Conservation (phyloP, 1,139 yeast species). For the Nakaseomyces glabratus region DNA sequence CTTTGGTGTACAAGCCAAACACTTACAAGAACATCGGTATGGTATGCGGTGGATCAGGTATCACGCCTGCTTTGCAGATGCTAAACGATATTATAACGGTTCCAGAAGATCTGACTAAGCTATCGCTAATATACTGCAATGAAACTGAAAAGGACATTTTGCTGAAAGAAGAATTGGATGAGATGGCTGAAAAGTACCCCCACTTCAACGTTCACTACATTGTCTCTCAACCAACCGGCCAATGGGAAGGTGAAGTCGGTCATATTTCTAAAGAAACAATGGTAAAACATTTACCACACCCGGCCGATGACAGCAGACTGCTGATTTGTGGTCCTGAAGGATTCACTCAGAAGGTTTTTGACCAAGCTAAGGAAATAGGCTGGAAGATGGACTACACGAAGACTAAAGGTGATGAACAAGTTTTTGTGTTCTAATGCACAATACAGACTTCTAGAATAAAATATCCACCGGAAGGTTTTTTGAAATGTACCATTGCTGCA, state of each 20-base stretch:
- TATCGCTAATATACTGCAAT: constrained; percentile 58
- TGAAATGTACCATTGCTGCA: no score
- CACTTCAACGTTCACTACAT: constrained; percentile 46
- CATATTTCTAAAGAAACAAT: constrained; percentile 51
- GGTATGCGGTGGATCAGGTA: constrained; percentile 80
- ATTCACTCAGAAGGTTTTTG: constrained; percentile 48
- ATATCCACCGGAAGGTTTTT: no score
- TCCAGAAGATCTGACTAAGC: constrained; percentile 52
- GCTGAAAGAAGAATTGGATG: constrained; percentile 61
- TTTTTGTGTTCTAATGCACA: constrained; percentile 61
- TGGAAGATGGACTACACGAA: constrained; percentile 47
- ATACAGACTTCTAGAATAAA: no score
- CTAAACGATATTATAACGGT: constrained; percentile 50
- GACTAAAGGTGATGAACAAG: constrained; percentile 52
- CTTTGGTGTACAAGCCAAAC: constrained; percentile 51
- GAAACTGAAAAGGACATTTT: constrained; percentile 66
- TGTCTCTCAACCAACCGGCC: constrained; percentile 32
- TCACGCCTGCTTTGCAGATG: constrained; percentile 70
- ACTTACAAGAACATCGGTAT: constrained; percentile 54
- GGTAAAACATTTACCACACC: constrained; percentile 42
- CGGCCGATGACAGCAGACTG: constrained; percentile 42
- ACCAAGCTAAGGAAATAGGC: constrained; percentile 48
- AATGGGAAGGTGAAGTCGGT: constrained; percentile 55
- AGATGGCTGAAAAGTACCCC: constrained; percentile 53
- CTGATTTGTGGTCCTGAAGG: constrained; percentile 72